phyloP scores from a whole-genome alignment of 208 protist species.

The Sergeia podlipaevii region DNA sequence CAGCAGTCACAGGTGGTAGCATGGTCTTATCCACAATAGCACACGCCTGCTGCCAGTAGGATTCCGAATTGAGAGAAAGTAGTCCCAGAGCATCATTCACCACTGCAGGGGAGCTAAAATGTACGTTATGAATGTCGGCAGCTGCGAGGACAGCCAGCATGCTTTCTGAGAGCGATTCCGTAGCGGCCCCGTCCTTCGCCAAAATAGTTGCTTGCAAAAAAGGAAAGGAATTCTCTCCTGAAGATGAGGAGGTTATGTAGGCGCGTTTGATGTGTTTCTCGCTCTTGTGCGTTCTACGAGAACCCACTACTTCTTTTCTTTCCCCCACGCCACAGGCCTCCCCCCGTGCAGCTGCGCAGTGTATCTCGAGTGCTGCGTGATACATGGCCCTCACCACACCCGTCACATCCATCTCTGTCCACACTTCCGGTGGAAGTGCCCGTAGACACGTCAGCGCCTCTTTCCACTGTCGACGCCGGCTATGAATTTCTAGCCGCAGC shows the following conservation, averaged over 20 bases:
- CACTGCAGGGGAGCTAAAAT: conserved; percentile 39
- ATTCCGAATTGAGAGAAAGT: conserved; percentile 15
- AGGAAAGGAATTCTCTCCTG: conserved; percentile 1
- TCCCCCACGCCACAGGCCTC: background rate
- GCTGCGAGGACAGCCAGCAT: conserved; percentile 1
- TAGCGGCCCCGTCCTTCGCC: too few species aligned
- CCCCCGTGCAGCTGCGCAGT: background rate
- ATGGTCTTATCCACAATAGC: conserved; percentile 34
- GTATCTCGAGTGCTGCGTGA: conserved; percentile 14
- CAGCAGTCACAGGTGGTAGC: conserved; percentile 22
- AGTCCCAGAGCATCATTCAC: conserved; percentile 62
- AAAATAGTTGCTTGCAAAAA: too few species aligned
- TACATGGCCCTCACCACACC: conserved; percentile 47
- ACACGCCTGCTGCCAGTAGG: conserved; percentile 41
- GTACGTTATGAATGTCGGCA: conserved; percentile 4
- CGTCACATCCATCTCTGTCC: conserved; percentile 65
- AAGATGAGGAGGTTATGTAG: conserved; percentile 15
- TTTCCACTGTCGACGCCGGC: conserved; percentile 16
- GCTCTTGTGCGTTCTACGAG: background rate
- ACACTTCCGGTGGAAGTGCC: conserved; percentile 22
- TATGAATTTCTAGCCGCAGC: conserved; percentile 36
- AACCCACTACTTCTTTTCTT: too few species aligned
- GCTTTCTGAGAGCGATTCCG: too few species aligned
- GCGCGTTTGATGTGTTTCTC: background rate
- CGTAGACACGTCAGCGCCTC: conserved; percentile 30